Base-by-base conservation (phyloP, 768 basidiomycete species). In the Cystoderma amianthinum region DNA sequence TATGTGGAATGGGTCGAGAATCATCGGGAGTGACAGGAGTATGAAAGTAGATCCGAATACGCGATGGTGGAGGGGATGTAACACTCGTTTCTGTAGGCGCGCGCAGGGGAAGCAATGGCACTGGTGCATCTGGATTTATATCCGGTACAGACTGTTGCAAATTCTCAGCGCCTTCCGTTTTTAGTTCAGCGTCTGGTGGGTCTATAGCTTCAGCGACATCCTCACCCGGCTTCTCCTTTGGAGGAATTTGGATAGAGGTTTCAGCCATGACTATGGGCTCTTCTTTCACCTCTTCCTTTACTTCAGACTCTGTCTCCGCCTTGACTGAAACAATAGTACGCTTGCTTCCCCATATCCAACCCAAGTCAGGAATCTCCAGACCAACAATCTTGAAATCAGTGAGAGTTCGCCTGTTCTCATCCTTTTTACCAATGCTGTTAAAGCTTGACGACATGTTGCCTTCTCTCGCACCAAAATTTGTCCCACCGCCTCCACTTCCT, bases 341-440 rank as follows among this genome's bases (percentile, higher is more conserved):
- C 39, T 79, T 54, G 38, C 67, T 51, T 45, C 92, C 91, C 95
- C 95, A 97, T 38, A 69, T 74, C 95, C 95, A 97, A 50, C 66
- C 68, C 44, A 96, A 67, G 50, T 85, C 82, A 52, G 72, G 78
- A 50, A 96, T 85, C 58, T 88, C 81, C 51, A 97, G 71, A 19
- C 87, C 93, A 55, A 94, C 72, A 58, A 99, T 92, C 67, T 95
- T 90, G 78, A 99, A 99, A 67, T 98, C 95, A 25, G 93, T 97
- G 51, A 99, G 80, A 21, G 94, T 96, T 53, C 90, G 80, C 55
- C 84, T 78, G 58, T 85, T 85, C 61, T 91, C 88, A 57, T 89
- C 86, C 63, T 84, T 85, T 75, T 88, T 88, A 73, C 82, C 80
- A 55, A 63, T 56, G 46, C 56, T 60, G 36, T 61, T 62, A 53